Conservation (phyloP, 164 flowering plant species). For the Sedum album region DNA sequence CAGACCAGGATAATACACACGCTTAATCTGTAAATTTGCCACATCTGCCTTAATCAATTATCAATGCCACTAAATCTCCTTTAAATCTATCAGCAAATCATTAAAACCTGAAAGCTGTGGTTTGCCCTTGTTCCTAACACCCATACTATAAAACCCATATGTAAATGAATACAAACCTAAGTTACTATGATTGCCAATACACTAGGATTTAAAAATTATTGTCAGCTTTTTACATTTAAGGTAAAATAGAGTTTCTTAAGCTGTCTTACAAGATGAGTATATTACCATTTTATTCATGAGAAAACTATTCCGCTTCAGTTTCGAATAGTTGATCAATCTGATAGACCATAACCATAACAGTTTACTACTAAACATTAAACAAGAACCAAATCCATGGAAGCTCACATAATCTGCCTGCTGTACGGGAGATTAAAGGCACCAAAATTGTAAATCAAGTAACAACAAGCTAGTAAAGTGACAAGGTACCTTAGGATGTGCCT, state of each 20-base stretch:
- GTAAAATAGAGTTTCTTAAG: not conserved
- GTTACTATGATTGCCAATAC: too few species aligned
- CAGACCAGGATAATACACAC: slow-evolving; percentile 86
- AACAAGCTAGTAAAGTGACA: too few species aligned
- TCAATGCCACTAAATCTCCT: not conserved
- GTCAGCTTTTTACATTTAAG: not conserved
- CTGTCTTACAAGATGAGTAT: too few species aligned
- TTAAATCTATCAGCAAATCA: not conserved
- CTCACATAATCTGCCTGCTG: not conserved
- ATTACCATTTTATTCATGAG: not conserved
- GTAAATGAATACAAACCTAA: too few species aligned
- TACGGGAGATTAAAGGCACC: too few species aligned
- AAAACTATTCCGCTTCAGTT: not conserved
- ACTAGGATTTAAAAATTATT: not conserved
- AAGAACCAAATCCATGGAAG: not conserved
- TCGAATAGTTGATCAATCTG: not conserved
- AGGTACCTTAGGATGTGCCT: slow-evolving; percentile 95
- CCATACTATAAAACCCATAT: not conserved
- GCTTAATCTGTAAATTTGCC: slow-evolving; percentile 46
- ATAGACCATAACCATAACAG: not conserved
- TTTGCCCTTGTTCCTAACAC: too few species aligned
- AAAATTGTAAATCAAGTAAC: too few species aligned
- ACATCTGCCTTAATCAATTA: not conserved
- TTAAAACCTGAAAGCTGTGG: not conserved
- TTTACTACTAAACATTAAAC: not conserved